Evolutionary conservation across 345 rosid genomes (phyloP).

Genomic region (Laguncularia racemosa): DNA sequence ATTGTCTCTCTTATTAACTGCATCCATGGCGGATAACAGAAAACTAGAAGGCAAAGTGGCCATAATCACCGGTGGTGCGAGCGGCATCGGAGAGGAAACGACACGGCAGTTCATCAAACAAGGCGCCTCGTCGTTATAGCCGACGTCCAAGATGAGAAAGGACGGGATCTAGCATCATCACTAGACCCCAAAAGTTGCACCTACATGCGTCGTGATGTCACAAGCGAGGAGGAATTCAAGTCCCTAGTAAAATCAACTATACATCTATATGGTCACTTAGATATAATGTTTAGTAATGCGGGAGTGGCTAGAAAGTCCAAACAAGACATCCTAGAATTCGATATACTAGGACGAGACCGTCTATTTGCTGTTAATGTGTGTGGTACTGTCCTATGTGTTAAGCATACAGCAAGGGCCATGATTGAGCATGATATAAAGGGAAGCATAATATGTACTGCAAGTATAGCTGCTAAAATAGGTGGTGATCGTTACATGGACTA

Average conservation of each 20-base stretch:
- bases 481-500: slow-evolving; percentile 9
- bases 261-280: neutral
- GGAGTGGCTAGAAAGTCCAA: slow-evolving; percentile 1
- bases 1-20: too few relatives aligned
- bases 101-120: neutral
- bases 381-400: slow-evolving; percentile 19
- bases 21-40: neutral
- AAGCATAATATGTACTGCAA: slow-evolving; percentile 23
- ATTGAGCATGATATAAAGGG: slow-evolving; percentile 15
- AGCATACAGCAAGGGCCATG: slow-evolving; percentile 25
- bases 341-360: slow-evolving; percentile 8
- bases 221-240: neutral
- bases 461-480: slow-evolving; percentile 9
- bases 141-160: slow-evolving; percentile 1
- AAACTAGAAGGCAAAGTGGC: slow-evolving; percentile 3
- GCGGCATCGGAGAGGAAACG: neutral
- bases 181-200: neutral
- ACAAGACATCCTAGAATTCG: slow-evolving; percentile 18
- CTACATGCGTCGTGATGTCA: slow-evolving; percentile 1
- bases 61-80: neutral
- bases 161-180: neutral
- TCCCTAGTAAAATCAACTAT: neutral
- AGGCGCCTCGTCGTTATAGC: neutral
- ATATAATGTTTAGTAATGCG: neutral
- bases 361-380: slow-evolving; percentile 16